Evolutionary conservation across 140 eudicot species (phyloP).

Genomic region (Artemisia princeps): DNA sequence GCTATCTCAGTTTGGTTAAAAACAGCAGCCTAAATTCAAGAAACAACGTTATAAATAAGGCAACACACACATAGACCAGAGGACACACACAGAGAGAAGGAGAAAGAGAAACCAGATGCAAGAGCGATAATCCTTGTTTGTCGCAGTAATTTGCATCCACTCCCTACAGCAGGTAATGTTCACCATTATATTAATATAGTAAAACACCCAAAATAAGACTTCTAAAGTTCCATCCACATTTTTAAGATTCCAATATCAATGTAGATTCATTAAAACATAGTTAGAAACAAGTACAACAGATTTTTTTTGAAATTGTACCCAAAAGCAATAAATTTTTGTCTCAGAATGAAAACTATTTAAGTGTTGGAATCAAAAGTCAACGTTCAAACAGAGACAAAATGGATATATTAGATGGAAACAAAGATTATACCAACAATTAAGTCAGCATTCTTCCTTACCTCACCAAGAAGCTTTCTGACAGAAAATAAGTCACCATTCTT

Average conservation of each 20-base stretch:
- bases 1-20: slow-evolving; percentile 87
- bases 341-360: neutral
- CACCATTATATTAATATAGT: neutral
- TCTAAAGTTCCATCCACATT: neutral
- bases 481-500: slow-evolving; percentile 73
- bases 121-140: slow-evolving; percentile 85
- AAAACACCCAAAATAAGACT: neutral
- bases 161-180: slow-evolving; percentile 48
- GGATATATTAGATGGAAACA: slow-evolving; percentile 5
- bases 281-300: neutral
- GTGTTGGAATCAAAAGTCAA: neutral
- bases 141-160: slow-evolving; percentile 92
- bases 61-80: neutral
- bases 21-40: slow-evolving; percentile 71
- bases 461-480: slow-evolving; percentile 71
- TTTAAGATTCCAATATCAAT: neutral
- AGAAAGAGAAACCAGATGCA: slow-evolving; percentile 68
- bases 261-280: neutral
- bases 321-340: neutral
- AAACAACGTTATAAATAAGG: slow-evolving; percentile 18
- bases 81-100: neutral
- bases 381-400: slow-evolving; percentile 13
- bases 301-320: neutral
- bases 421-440: slow-evolving; percentile 14
- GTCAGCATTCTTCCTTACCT: slow-evolving; percentile 40